phyloP scores from a whole-genome alignment of 129 eudicot genomes.

The Chrysanthemum lavandulifolium region DNA sequence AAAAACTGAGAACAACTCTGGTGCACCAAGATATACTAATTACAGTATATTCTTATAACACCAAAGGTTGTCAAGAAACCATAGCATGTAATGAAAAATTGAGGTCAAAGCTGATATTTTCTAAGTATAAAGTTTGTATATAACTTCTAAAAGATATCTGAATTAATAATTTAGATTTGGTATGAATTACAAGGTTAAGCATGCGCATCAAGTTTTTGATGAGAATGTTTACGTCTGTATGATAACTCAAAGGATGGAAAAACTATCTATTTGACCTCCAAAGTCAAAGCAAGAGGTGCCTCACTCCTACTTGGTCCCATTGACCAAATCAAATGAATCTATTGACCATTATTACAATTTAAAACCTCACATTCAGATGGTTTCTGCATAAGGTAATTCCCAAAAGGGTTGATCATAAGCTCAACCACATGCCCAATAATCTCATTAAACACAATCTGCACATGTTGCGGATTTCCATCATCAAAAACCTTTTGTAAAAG shows the following conservation, averaged over 20 bases:
- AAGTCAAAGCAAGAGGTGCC: slow-evolving; percentile 14
- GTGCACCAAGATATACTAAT: background rate
- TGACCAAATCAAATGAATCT: background rate
- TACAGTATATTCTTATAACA: background rate
- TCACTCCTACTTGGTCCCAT: background rate
- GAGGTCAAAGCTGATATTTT: slow-evolving; percentile 2
- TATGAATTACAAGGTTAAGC: background rate
- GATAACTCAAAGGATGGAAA: background rate
- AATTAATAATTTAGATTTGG: background rate
- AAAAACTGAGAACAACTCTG: too few relatives aligned
- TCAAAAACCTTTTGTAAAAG: slow-evolving; percentile 68
- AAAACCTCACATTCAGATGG: too few relatives aligned
- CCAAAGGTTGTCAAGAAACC: background rate
- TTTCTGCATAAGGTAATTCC: slow-evolving; percentile 86
- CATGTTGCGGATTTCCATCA: slow-evolving; percentile 60
- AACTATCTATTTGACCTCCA: slow-evolving; percentile 12
- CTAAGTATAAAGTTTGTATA: background rate
- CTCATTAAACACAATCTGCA: slow-evolving; percentile 60
- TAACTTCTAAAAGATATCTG: too few relatives aligned
- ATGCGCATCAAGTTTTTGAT: background rate
- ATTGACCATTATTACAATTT: too few relatives aligned
- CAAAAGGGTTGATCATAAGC: slow-evolving; percentile 77
- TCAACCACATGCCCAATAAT: slow-evolving; percentile 65
- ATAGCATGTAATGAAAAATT: background rate
- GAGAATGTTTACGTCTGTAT: background rate